Percentiles rank a stretch among this genome's conserved stretches.
Conservation (phyloP, 192 early-diverging fungal genomes). For the Polychytrium aggregatum region DNA sequence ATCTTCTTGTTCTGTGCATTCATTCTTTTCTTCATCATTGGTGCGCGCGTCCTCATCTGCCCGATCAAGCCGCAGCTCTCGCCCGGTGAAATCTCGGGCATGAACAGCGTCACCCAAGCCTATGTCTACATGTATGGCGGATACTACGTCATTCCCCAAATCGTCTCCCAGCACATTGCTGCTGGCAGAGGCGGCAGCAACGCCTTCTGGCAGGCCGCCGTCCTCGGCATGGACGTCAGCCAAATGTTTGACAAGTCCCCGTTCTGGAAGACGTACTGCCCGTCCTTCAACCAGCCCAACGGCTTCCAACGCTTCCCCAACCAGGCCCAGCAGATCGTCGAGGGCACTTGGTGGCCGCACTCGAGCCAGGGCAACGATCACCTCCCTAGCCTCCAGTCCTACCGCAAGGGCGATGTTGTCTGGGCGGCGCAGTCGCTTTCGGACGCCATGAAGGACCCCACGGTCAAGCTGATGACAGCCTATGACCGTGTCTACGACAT, state of each 20-base stretch:
- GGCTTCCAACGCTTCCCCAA: conserved; percentile 2
- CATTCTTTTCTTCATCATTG: conserved; percentile 73
- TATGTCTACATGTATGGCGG: conserved; percentile 35
- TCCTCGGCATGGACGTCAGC: conserved; percentile 31
- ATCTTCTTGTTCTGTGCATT: conserved; percentile 71
- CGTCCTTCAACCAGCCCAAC: conserved; percentile 16
- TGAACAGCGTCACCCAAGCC: conserved; percentile 9
- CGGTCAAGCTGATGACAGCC: conserved; percentile 10
- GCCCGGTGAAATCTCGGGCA: conserved; percentile 27
- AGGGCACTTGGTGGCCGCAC: conserved; percentile 16
- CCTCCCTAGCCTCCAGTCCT: background rate
- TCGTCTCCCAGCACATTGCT: conserved; percentile 5
- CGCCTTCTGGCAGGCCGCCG: conserved; percentile 17
- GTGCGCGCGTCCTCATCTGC: conserved; percentile 59
- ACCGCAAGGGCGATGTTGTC: conserved; percentile 28
- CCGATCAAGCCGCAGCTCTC: conserved; percentile 53
- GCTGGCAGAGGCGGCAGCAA: background rate
- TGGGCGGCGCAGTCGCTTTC: conserved; percentile 11
- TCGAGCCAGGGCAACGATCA: conserved; percentile 1
- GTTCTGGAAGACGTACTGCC: conserved; percentile 20
- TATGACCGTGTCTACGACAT: conserved; percentile 35
- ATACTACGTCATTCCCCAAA: conserved; percentile 26
- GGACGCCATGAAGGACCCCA: background rate
- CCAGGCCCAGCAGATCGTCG: no score
- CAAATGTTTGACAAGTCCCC: conserved; percentile 25